A percentile compares a stretch with the other conserved stretches of the same genome.
phyloP scores from a whole-genome alignment of 345 rosid genomes.

The Hibiscus trionum region DNA sequence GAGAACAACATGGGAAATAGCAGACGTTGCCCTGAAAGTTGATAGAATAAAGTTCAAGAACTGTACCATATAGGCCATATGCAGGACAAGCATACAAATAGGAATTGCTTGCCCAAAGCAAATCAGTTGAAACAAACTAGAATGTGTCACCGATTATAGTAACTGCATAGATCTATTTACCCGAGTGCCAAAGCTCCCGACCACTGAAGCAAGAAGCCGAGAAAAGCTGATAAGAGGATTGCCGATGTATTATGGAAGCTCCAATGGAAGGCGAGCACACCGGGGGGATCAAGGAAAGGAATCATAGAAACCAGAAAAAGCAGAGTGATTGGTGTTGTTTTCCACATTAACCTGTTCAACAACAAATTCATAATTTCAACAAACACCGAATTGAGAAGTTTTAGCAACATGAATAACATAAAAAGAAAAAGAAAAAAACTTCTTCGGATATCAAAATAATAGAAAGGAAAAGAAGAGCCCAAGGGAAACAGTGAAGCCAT shows the following conservation, averaged over 20 bases:
- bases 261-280: slow-evolving; percentile 71
- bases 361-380: slow-evolving; percentile 5
- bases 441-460: background rate
- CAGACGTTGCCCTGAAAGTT: slow-evolving; percentile 60
- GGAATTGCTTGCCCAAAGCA: background rate
- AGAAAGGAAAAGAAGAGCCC: background rate
- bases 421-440: too few relatives aligned
- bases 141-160: background rate
- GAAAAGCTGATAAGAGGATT: slow-evolving; percentile 67
- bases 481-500: background rate
- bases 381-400: slow-evolving; percentile 1
- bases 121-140: background rate
- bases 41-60: background rate
- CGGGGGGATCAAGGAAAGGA: slow-evolving; percentile 90
- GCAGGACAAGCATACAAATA: background rate
- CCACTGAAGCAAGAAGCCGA: slow-evolving; percentile 98
- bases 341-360: slow-evolving; percentile 87
- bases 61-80: background rate
- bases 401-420: background rate
- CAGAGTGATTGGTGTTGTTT: slow-evolving; percentile 86
- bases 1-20: slow-evolving; percentile 61
- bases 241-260: slow-evolving; percentile 44
- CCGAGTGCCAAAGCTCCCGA: slow-evolving; percentile 96
- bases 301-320: slow-evolving; percentile 71
- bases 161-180: slow-evolving; percentile 24